Conservation (phyloP, 352 stramenopile genomes). For the Pythium monospermum region DNA sequence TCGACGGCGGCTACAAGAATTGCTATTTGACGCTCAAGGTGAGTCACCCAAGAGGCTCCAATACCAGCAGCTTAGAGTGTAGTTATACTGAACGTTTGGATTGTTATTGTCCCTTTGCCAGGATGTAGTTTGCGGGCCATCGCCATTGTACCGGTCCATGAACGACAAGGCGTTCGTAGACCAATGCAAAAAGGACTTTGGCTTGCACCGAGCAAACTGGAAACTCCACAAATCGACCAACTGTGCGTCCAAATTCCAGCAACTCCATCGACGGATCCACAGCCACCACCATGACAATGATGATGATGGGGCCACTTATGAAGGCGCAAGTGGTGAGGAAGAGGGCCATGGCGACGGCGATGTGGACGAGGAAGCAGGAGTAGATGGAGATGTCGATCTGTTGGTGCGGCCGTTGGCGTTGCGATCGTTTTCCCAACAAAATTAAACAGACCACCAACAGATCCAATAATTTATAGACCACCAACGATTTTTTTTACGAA, state of each 20-base stretch:
- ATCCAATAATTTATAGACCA: no score
- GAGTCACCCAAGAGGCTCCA: no score
- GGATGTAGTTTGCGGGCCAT: constrained; percentile 31
- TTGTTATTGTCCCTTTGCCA: constrained; percentile 3
- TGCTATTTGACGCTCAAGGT: constrained; percentile 49
- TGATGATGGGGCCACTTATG: not conserved
- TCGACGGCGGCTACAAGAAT: constrained; percentile 69
- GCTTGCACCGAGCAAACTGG: constrained; percentile 38
- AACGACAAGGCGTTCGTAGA: constrained; percentile 39
- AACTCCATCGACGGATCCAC: constrained; percentile 8
- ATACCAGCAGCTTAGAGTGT: no score
- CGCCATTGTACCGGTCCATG: constrained; percentile 46
- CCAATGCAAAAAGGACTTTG: constrained; percentile 44
- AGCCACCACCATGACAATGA: not conserved
- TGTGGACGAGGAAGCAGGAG: not conserved
- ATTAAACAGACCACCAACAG: no score
- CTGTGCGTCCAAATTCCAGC: constrained; percentile 36
- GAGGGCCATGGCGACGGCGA: not conserved
- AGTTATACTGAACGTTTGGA: not conserved
- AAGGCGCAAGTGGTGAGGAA: constrained; percentile 2
- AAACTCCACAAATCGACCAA: constrained; percentile 38
- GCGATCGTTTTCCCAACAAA: no score
- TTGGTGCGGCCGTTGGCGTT: no score
- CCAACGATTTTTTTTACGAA: no score
- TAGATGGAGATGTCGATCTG: no score